These are phyloP conservation scores for Lasiodiplodia gonubiensis DNA, from an alignment of 2,329 filamentous ascomycete genomes.

Conservation along the genomic window DNA sequence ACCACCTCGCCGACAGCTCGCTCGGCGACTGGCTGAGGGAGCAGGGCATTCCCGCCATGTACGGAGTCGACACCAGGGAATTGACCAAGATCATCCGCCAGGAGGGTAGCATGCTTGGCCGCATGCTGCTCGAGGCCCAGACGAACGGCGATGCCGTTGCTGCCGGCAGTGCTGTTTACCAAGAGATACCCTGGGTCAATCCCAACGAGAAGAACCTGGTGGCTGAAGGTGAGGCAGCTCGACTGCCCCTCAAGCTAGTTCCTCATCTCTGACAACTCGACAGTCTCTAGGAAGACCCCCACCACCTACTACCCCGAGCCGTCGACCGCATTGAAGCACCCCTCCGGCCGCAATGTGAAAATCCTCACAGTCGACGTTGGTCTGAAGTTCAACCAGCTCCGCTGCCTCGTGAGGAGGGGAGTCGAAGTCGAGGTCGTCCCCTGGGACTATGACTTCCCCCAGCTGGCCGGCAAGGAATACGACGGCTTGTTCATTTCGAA, in stretches of 20 bases:
- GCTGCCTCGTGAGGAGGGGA: slow-evolving; percentile 88
- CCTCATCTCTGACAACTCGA: slow-evolving; percentile 19
- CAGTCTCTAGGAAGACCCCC: slow-evolving; percentile 87
- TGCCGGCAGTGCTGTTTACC: slow-evolving; percentile 62
- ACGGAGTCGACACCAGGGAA: slow-evolving; percentile 90
- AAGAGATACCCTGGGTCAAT: slow-evolving; percentile 85
- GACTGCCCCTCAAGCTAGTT: background rate
- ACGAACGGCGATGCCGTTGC: slow-evolving; percentile 49
- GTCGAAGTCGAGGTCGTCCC: slow-evolving; percentile 94
- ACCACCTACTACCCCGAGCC: slow-evolving; percentile 82
- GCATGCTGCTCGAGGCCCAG: slow-evolving; percentile 58
- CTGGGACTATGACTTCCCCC: slow-evolving; percentile 91
- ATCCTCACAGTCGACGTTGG: slow-evolving; percentile 95
- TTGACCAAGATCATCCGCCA: slow-evolving; percentile 93
- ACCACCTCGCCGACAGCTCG: slow-evolving; percentile 89
- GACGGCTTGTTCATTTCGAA: slow-evolving; percentile 98
- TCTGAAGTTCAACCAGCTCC: slow-evolving; percentile 97
- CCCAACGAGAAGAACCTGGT: slow-evolving; percentile 94
- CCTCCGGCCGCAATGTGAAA: slow-evolving; percentile 83
- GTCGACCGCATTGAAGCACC: slow-evolving; percentile 77
- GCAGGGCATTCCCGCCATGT: slow-evolving; percentile 90
- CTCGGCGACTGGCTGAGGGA: slow-evolving; percentile 96
- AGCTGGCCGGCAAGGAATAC: slow-evolving; percentile 78
- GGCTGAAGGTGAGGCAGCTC: slow-evolving; percentile 75
- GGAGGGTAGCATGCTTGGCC: slow-evolving; percentile 94